Conservation (phyloP, 495 filamentous ascomycete species). For the Aspergillus cristatus region DNA sequence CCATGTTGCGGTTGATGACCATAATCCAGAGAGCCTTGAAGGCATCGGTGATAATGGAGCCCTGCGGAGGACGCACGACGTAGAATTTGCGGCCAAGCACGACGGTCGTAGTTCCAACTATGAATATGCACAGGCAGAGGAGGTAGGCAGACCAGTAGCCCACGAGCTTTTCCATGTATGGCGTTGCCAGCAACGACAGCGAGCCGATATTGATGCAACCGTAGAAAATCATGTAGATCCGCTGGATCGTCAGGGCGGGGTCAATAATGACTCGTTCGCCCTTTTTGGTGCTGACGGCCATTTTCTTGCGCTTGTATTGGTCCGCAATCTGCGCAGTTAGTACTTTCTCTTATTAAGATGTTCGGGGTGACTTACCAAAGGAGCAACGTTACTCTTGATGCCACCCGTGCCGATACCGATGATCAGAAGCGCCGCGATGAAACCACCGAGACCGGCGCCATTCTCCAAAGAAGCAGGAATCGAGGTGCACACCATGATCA, state of each 20-base stretch:
- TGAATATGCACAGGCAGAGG: constrained; percentile 55
- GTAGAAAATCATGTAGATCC: constrained; percentile 70
- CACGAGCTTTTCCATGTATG: constrained; percentile 56
- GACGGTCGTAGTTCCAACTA: constrained; percentile 42
- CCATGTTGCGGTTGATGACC: constrained; percentile 42
- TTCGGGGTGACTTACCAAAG: constrained; percentile 14
- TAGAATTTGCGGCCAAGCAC: constrained; percentile 48
- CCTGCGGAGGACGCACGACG: constrained; percentile 53
- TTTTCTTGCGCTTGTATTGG: constrained; percentile 59
- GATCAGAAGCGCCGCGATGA: constrained; percentile 37
- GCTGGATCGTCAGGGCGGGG: constrained; percentile 62
- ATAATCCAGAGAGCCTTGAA: constrained; percentile 55
- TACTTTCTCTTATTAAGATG: neutral
- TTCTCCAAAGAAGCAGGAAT: constrained; percentile 35
- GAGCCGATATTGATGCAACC: constrained; percentile 69
- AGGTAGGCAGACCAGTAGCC: constrained; percentile 72
- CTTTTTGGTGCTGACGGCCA: constrained; percentile 43
- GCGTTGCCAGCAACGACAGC: constrained; percentile 53
- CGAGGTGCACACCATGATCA: constrained; percentile 41
- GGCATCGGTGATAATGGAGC: constrained; percentile 51
- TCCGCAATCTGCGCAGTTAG: constrained; percentile 51
- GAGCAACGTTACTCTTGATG: constrained; percentile 62
- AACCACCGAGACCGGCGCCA: constrained; percentile 40
- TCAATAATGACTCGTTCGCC: constrained; percentile 72
- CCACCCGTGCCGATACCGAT: constrained; percentile 52